Conservation (phyloP, 2,329 filamentous ascomycete species). For the Thermothelomyces thermophilus region DNA sequence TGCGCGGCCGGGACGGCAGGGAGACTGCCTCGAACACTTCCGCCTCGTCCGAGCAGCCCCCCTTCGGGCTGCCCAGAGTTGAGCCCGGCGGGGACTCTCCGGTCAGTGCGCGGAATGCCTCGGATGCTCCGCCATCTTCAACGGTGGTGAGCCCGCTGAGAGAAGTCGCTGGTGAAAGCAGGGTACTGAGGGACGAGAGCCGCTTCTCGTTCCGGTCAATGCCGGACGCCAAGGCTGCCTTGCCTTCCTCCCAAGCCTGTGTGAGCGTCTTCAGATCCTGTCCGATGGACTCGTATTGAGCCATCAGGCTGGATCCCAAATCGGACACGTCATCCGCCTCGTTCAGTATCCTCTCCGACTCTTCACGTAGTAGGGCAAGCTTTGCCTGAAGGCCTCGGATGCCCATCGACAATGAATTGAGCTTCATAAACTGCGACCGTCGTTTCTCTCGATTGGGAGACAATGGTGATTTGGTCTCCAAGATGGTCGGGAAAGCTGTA, state of each 20-base stretch:
- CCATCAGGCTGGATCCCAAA: conserved; percentile 69
- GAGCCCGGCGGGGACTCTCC: conserved; percentile 54
- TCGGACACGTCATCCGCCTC: conserved; percentile 66
- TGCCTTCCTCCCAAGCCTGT: conserved; percentile 82
- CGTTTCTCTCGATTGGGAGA: conserved; percentile 76
- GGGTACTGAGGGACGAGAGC: conserved; percentile 54
- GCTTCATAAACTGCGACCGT: conserved; percentile 78
- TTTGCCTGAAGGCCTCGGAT: conserved; percentile 92
- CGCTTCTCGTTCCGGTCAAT: conserved; percentile 75
- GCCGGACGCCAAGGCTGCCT: conserved; percentile 70
- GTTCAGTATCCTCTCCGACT: conserved; percentile 74
- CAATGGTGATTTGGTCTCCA: conserved; percentile 53
- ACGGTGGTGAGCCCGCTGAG: conserved; percentile 62
- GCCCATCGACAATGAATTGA: conserved; percentile 81
- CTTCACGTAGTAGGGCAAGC: conserved; percentile 83
- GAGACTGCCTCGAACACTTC: conserved; percentile 92
- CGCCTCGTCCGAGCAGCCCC: conserved; percentile 58
- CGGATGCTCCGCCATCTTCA: conserved; percentile 44
- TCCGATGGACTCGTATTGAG: conserved; percentile 93
- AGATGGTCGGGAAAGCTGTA: conserved; percentile 46
- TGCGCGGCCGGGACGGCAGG: conserved; percentile 61
- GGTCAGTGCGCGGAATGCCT: conserved; percentile 70
- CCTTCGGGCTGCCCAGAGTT: conserved; percentile 47
- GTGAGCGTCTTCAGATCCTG: conserved; percentile 74
- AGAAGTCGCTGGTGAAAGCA: conserved; percentile 54